Evolutionary conservation across 2,329 filamentous ascomycete species (phyloP), one percentile per base, ranked within the genome.

Genomic region (Pseudogymnoascus sp.): DNA sequence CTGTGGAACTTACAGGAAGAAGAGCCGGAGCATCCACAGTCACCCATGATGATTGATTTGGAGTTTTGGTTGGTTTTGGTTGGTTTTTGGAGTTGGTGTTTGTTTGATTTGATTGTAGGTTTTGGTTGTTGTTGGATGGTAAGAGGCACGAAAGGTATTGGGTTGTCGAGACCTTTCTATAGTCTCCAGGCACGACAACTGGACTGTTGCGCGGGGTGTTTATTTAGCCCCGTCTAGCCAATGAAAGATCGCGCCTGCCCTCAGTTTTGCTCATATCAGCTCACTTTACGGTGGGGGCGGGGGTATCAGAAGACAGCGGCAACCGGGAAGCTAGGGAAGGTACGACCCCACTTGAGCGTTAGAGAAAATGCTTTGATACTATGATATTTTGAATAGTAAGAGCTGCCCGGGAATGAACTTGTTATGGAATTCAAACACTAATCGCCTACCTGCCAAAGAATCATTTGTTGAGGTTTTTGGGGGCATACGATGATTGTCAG

Each of bases 1-100:
- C 12, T 36, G 51, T 34, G 34, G 39, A 61, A 61, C 59, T 40
- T 61, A 61, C 59, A 61, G 36, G 59, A 39, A 61, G 59, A 61
- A 18, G 59, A 26, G 36, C 59, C 59, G 59, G 59, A 61, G 39
- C 59, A 61, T 61, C 59, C 59, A 18, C 59, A 61, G 59, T 61
- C 59, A 40, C 59, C 59, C 59, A 61, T 61, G 34, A 40, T 61
- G 59, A 23, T 23, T 40, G 59, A 61, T 61, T 61, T 61, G 18
- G 51, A 57, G 29, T 12, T 34, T 47, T 29, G 47, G 26, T 31
- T 54, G 47, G 47, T 31, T 29, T 34, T 36, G 51, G 29, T 34
- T 57, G 51, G 51, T 11, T 57, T 34, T 57, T 57, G 29, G 47
- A 34, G 51, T 57, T 57, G 51, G 26, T 34, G 5, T 57, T 21